A percentile compares a stretch with the other conserved stretches of the same genome.
Evolutionary conservation across 805 yeast genomes (phyloP).

Genomic region (Starmerella lactis-condensi): DNA sequence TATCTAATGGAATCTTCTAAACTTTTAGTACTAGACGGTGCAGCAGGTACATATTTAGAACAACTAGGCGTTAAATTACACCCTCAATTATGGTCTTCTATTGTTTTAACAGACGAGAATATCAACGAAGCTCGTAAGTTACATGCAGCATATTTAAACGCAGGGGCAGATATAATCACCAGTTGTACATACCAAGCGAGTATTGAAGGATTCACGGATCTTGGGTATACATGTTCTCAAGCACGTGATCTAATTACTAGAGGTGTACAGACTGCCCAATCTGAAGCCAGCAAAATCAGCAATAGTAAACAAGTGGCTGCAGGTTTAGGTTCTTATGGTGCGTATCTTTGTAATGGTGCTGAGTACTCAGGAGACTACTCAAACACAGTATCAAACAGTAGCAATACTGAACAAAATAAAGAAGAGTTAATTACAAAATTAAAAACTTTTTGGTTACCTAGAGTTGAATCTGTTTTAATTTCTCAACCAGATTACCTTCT

Average conservation of each 20-base stretch:
- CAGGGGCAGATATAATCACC: constrained; percentile 38
- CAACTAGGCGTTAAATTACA: constrained; percentile 28
- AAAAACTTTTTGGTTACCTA: constrained; percentile 32
- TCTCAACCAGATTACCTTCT: constrained; percentile 35
- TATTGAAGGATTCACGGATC: constrained; percentile 23
- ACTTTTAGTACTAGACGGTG: constrained; percentile 35
- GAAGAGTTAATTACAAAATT: constrained; percentile 27
- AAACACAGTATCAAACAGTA: constrained; percentile 3
- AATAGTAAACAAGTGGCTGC: constrained; percentile 27
- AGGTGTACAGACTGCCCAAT: constrained; percentile 17
- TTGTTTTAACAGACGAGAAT: constrained; percentile 26
- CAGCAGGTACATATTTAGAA: constrained; percentile 46
- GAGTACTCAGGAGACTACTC: constrained; percentile 59
- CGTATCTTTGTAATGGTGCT: constrained; percentile 44
- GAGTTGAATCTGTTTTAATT: constrained; percentile 26
- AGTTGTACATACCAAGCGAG: constrained; percentile 48
- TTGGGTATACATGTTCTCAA: constrained; percentile 8
- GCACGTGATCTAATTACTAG: constrained; percentile 5
- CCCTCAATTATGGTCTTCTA: constrained; percentile 44
- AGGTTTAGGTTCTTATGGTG: constrained; percentile 64
- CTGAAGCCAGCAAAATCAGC: constrained; percentile 14
- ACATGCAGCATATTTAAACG: constrained; percentile 32
- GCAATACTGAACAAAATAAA: constrained; percentile 21
- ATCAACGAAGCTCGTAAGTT: constrained; percentile 31
- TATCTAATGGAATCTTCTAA: too few relatives aligned